Evolutionary conservation across 768 basidiomycete species (phyloP), one percentile per base, ranked within the genome.

Genomic region (Tulasnella sp.): DNA sequence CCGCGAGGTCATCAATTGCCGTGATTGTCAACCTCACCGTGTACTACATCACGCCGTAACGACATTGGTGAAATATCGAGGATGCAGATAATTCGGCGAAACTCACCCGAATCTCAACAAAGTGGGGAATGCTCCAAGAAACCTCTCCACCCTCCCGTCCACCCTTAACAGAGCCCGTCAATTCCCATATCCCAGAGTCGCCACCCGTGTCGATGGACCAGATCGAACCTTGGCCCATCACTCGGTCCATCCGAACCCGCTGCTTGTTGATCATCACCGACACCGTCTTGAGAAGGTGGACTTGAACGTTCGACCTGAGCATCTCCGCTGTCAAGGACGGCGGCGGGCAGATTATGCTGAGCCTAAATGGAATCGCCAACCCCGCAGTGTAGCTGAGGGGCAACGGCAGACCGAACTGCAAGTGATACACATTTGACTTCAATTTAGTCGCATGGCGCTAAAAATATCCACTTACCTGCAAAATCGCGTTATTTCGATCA

Each of bases 131-230:
- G 23, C 43, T 45, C 55, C 55, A 56, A 17, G 34, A 42, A 19
- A 47, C 17, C 27, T 56, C 55, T 13, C 23, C n/a, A 4, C 43
- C 55, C 3, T 43, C 34, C 24, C 55, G 3, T 43, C 21, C 21
- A 13, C 44, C 55, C 2, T 24, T 7, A 4, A 56, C 43, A 11
- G 55, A 56, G n/a, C 55, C 55, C 7, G 43, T 45, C 13, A 56
- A 26, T 24, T 48, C 45, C 55, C 55, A 56, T 23, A 56, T 27
- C 41, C 55, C 55, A n/a, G 27, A 23, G 21, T 43, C 55, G 3
- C 23, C 43, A 23, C 42, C 45, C 42, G 21, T 56, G 21, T 56
- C 55, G 26, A 56, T 43, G n/a, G 41, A 43, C 55, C 55, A 56
- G 17, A 56, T 23, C 3, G 15, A 8, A 4, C 43, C 55, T 15